Conservation (phyloP, 2,329 filamentous ascomycete species). For the Penicillium verrucosum region DNA sequence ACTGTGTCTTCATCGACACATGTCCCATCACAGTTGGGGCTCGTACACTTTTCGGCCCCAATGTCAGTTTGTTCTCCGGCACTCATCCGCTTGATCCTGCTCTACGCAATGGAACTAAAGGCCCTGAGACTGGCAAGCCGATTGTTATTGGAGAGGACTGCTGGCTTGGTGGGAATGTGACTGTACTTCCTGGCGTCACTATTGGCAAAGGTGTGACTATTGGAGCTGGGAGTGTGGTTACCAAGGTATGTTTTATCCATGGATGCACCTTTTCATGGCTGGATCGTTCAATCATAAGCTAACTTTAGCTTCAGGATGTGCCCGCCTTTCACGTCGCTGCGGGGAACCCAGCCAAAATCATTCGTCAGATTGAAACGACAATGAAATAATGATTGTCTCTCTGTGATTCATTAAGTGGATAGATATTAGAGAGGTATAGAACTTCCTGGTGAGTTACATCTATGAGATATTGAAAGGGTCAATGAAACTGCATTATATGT, state of each 20-base stretch:
- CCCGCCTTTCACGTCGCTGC: conserved; percentile 42
- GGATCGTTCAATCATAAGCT: background rate
- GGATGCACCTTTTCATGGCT: background rate
- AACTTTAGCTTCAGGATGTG: conserved; percentile 29
- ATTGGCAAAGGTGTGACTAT: conserved; percentile 72
- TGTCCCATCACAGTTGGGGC: conserved; percentile 70
- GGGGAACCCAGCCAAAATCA: conserved; percentile 41
- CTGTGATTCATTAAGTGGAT: background rate
- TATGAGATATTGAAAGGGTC: background rate
- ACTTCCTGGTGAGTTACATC: background rate
- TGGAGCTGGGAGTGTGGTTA: conserved; percentile 80
- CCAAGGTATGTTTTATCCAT: conserved; percentile 51
- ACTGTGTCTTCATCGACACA: conserved; percentile 74
- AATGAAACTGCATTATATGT: background rate
- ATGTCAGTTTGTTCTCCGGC: conserved; percentile 71
- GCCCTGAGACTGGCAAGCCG: conserved; percentile 70
- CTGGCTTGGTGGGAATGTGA: conserved; percentile 71
- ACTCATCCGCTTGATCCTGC: conserved; percentile 74
- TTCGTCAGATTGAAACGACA: conserved; percentile 40
- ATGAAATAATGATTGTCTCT: conserved; percentile 22
- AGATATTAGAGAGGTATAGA: background rate
- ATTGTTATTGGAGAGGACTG: conserved; percentile 78
- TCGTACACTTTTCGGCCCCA: conserved; percentile 74
- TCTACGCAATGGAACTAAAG: conserved; percentile 68
- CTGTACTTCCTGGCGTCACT: conserved; percentile 71